Evolutionary conservation across 495 filamentous ascomycete genomes (phyloP).

Genomic region (Astrothelium macrocarpum): DNA sequence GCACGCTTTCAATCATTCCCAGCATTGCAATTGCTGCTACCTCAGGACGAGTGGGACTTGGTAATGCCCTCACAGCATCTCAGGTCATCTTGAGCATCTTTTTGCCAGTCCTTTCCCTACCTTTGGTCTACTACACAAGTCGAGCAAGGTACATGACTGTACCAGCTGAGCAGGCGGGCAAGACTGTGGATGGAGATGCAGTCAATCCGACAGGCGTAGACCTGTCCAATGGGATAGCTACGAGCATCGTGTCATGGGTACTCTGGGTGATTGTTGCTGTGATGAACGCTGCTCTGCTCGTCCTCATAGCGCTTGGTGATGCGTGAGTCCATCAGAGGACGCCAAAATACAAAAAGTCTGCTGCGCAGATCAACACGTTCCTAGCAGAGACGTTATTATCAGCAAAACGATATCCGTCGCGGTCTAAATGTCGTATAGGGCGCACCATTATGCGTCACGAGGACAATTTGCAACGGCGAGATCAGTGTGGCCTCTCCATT

Average conservation of each 20-base stretch:
- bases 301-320: conserved; percentile 16
- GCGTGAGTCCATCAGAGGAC: neutral
- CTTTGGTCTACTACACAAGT: conserved; percentile 81
- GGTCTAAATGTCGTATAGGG: too few relatives aligned
- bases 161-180: conserved; percentile 6
- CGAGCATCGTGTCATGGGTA: conserved; percentile 16
- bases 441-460: too few relatives aligned
- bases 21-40: conserved; percentile 74
- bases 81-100: conserved; percentile 77
- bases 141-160: conserved; percentile 75
- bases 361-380: neutral
- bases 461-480: too few relatives aligned
- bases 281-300: conserved; percentile 35
- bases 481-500: too few relatives aligned
- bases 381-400: too few relatives aligned
- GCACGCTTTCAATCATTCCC: conserved; percentile 66
- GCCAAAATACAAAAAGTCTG: neutral
- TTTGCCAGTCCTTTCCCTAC: conserved; percentile 70
- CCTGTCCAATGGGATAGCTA: conserved; percentile 4
- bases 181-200: neutral
- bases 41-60: conserved; percentile 59
- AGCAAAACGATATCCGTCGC: too few relatives aligned
- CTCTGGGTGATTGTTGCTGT: conserved; percentile 34
- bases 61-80: conserved; percentile 63
- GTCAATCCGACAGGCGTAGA: conserved; percentile 6